These are phyloP conservation scores for Trapa incisa DNA, from an alignment of 345 rosid species.

Conservation along the genomic window DNA sequence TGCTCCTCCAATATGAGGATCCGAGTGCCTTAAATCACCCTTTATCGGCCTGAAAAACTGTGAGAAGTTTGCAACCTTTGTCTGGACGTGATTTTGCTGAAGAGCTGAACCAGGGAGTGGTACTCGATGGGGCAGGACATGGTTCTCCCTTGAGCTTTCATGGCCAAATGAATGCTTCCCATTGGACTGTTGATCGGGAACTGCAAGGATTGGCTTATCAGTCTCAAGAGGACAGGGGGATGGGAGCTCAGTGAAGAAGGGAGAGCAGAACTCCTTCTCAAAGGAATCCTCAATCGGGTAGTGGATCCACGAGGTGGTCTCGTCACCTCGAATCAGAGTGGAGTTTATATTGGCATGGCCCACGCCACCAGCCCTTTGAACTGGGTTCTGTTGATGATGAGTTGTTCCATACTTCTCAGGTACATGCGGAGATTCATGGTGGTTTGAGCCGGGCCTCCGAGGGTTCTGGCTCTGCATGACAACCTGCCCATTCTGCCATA, in stretches of 20 bases:
- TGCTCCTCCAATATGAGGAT: slow-evolving; percentile 10
- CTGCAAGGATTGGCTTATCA: slow-evolving; percentile 20
- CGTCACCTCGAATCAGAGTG: slow-evolving; percentile 38
- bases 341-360: slow-evolving; percentile 7
- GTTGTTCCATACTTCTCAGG: background rate
- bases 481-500: slow-evolving; percentile 59
- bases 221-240: slow-evolving; percentile 12
- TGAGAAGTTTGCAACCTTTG: slow-evolving; percentile 17
- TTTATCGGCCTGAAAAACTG: slow-evolving; percentile 10
- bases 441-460: slow-evolving; percentile 18
- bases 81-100: slow-evolving; percentile 15
- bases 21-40: slow-evolving; percentile 9
- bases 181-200: slow-evolving; percentile 6
- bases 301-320: slow-evolving; percentile 55
- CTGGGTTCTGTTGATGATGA: slow-evolving; percentile 10
- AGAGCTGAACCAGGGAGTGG: slow-evolving; percentile 14
- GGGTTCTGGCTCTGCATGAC: slow-evolving; percentile 49
- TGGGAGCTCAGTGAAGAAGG: slow-evolving; percentile 29
- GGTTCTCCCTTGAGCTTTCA: slow-evolving; percentile 4
- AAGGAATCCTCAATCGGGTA: slow-evolving; percentile 41
- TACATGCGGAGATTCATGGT: slow-evolving; percentile 15
- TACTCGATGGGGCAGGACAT: slow-evolving; percentile 37
- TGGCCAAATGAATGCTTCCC: no score
- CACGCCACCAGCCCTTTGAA: slow-evolving; percentile 10
- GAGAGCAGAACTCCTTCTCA: slow-evolving; percentile 42